A percentile compares a stretch with the other conserved stretches of the same genome.
These are phyloP conservation scores for Lepidium campestre DNA, from an alignment of 441 rosid species.

Conservation along the genomic window DNA sequence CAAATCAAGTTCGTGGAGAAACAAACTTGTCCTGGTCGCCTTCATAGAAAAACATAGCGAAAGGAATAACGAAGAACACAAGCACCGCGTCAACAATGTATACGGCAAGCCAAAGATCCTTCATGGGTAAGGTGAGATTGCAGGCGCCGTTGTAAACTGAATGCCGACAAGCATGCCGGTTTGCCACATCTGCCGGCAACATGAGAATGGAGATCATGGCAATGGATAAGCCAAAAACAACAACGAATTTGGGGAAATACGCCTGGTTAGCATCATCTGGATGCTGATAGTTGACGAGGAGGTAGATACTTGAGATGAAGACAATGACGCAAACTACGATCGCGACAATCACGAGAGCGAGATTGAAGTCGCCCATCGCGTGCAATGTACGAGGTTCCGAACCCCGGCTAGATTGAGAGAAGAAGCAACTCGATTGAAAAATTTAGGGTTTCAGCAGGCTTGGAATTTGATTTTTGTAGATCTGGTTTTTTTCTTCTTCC, in stretches of 20 bases:
- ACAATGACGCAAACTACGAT: conserved; percentile 77
- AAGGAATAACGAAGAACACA: conserved; percentile 88
- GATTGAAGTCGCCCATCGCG: conserved; percentile 91
- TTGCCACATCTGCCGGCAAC: conserved; percentile 97
- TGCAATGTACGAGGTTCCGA: conserved; percentile 33
- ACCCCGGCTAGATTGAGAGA: conserved; percentile 23
- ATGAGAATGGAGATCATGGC: conserved; percentile 89
- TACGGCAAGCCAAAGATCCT: conserved; percentile 91
- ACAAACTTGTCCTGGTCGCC: conserved; percentile 98
- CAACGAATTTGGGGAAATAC: conserved; percentile 90
- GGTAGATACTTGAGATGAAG: conserved; percentile 80
- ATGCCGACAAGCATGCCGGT: conserved; percentile 87
- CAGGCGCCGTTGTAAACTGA: conserved; percentile 93
- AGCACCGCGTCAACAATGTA: conserved; percentile 83
- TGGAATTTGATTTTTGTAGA: conserved; percentile 22
- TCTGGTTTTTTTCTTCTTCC: conserved; percentile 19
- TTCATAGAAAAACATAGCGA: conserved; percentile 98
- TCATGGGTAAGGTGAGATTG: conserved; percentile 89
- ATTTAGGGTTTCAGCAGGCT: conserved; percentile 26
- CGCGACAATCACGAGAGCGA: conserved; percentile 92
- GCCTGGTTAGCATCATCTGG: conserved; percentile 98
- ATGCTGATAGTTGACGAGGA: conserved; percentile 95
- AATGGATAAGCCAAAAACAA: conserved; percentile 83
- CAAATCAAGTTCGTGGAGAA: conserved; percentile 9
- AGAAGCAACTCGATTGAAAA: background rate